Base-by-base conservation (phyloP, 345 rosid species). In the Excoecaria agallocha region DNA sequence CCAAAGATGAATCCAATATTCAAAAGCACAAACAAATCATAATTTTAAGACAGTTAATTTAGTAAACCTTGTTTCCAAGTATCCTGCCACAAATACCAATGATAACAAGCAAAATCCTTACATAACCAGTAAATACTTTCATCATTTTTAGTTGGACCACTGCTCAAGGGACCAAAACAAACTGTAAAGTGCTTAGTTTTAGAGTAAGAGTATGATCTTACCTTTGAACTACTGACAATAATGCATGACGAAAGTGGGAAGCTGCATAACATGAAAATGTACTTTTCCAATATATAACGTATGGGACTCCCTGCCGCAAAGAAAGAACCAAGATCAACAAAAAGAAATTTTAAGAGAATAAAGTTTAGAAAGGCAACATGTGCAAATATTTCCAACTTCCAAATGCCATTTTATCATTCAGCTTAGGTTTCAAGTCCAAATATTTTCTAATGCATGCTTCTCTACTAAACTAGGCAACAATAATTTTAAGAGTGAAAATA, bases 221-320 rank as follows among this genome's bases (percentile, higher is more conserved):
- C 99, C 98, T 91, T 77, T 89, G 94, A 71, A 93, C 74, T 69
- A 93, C 88, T 19, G 98, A 91, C 25, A 91, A 85, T 66, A 95
- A 80, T 73, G 97, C 94, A 74, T 88, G 94, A 57, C 89, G 91
- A 80, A 95, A 95, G 86, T 95, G 99, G 74, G 89, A 83, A 74
- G 94, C 92, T 55, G 84, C 89, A 81, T 87, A 89, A 66, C 55
- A 78, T 5, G 99, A 86, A 76, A 89, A 78, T 46, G 84, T 49
- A 69, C 70, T 74, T 83, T 84, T 84, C 99, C 99, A 95, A 76
- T 89, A 90, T 76, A 95, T 89, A 76, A 93, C 91, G 69, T 91
- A 89, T 51, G 93, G 90, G 80, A 91, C 88, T 63, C 99, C 99
- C 98, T 94, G 91, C 78, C 72, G 77, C 60, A 66, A 46, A 58